phyloP scores from a whole-genome alignment of 1,284 basidiomycete species.

The Neotropicomus parvogracilis region DNA sequence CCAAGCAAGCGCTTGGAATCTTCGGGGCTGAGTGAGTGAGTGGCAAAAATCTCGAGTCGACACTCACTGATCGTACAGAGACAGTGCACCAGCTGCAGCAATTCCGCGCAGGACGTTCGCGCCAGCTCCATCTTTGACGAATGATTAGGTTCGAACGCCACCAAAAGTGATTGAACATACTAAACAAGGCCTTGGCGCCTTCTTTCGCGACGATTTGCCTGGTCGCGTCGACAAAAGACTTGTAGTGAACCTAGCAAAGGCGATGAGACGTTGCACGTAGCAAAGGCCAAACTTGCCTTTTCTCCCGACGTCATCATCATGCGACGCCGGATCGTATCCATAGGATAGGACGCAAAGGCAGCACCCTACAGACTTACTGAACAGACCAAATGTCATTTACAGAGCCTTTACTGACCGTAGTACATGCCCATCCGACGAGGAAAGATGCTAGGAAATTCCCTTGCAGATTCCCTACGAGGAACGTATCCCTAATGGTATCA shows the following conservation, averaged over 20 bases:
- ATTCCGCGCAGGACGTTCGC: constrained; percentile 64
- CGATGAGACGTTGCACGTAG: neutral
- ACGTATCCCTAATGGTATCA: constrained; percentile 52
- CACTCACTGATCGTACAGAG: constrained; percentile 64
- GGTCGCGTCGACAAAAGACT: constrained; percentile 60
- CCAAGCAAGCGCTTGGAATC: constrained; percentile 42
- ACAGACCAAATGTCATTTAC: no score
- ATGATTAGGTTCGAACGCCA: neutral
- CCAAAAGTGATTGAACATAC: constrained; percentile 24
- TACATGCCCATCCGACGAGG: constrained; percentile 53
- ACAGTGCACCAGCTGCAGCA: constrained; percentile 70
- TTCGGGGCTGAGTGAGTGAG: constrained; percentile 13
- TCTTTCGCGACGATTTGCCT: constrained; percentile 58
- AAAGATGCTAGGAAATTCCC: constrained; percentile 66
- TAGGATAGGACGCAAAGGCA: constrained; percentile 60
- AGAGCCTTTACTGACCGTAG: constrained; percentile 36
- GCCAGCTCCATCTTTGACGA: constrained; percentile 43
- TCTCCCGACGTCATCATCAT: constrained; percentile 75
- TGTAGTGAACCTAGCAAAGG: constrained; percentile 36
- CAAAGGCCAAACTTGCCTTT: constrained; percentile 34
- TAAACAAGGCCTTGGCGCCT: constrained; percentile 59
- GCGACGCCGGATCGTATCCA: constrained; percentile 62
- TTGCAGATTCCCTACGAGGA: constrained; percentile 54
- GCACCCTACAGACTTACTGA: constrained; percentile 38
- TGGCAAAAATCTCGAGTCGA: neutral